A percentile compares a stretch with the other conserved stretches of the same genome.
phyloP scores from a whole-genome alignment of 1,284 basidiomycete genomes.

The Apiotrichum montevideense region DNA sequence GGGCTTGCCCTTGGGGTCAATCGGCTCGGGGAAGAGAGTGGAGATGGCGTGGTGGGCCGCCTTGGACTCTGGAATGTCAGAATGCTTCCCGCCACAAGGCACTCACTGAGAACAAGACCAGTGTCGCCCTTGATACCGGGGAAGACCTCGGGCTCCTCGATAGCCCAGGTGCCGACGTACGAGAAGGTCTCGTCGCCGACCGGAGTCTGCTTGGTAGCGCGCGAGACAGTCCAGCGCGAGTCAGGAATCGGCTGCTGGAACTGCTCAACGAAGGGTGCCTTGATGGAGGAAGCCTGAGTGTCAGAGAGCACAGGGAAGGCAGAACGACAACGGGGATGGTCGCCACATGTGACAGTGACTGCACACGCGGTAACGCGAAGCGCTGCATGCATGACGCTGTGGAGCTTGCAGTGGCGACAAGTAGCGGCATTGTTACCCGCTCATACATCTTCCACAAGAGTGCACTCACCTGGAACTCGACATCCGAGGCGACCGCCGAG shows the following conservation, averaged over 20 bases:
- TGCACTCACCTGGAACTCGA: constrained; percentile 33
- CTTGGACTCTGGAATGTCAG: constrained; percentile 44
- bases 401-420: too few species aligned
- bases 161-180: constrained; percentile 95
- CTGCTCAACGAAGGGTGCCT: constrained; percentile 95
- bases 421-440: too few species aligned
- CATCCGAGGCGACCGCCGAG: constrained; percentile 29
- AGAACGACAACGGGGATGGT: too few species aligned
- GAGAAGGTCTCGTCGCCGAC: constrained; percentile 90
- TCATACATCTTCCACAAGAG: too few species aligned
- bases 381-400: too few species aligned
- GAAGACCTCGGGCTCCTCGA: constrained; percentile 77
- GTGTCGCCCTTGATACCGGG: constrained; percentile 68
- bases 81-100: background rate
- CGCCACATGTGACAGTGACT: too few species aligned
- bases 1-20: constrained; percentile 80
- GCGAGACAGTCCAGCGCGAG: constrained; percentile 89
- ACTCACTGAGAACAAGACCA: constrained; percentile 72
- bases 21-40: constrained; percentile 66
- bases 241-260: constrained; percentile 70
- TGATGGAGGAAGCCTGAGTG: constrained; percentile 66
- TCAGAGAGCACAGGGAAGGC: background rate
- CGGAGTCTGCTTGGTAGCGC: constrained; percentile 94
- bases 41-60: constrained; percentile 80
- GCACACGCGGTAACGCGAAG: too few species aligned